These are phyloP conservation scores for Neurospora tetrasperma DNA, from an alignment of 495 filamentous ascomycete species.

Conservation along the genomic window DNA sequence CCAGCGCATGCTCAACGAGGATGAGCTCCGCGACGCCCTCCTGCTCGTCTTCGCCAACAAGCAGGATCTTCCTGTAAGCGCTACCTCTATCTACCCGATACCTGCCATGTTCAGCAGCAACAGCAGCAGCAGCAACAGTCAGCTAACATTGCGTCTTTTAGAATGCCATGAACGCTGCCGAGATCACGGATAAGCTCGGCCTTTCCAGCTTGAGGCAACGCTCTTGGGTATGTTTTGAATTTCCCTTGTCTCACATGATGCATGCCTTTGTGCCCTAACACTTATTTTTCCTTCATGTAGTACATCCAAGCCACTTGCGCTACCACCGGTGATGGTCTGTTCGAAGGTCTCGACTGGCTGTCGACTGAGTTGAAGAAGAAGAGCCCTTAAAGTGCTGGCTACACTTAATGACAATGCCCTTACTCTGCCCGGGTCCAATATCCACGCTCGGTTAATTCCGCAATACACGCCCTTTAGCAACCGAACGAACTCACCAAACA, in stretches of 20 bases:
- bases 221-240: slow-evolving; percentile 72
- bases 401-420: slow-evolving; percentile 12
- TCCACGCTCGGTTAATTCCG: slow-evolving; percentile 35
- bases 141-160: slow-evolving; percentile 29
- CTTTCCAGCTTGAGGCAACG: slow-evolving; percentile 96
- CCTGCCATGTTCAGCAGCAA: slow-evolving; percentile 4
- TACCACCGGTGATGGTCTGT: slow-evolving; percentile 98
- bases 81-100: not conserved
- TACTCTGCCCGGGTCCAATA: slow-evolving; percentile 24
- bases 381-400: slow-evolving; percentile 52
- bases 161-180: slow-evolving; percentile 99
- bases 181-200: slow-evolving; percentile 99
- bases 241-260: slow-evolving; percentile 1
- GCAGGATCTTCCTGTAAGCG: slow-evolving; percentile 94
- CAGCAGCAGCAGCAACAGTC: slow-evolving; percentile 10
- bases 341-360: slow-evolving; percentile 99
- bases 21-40: slow-evolving; percentile 94
- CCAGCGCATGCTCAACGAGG: slow-evolving; percentile 99
- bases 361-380: slow-evolving; percentile 89
- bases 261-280: not conserved
- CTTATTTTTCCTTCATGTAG: slow-evolving; percentile 37
- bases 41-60: slow-evolving; percentile 99
- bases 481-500: slow-evolving; percentile 37
- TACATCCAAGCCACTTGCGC: slow-evolving; percentile 99
- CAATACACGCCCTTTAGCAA: slow-evolving; percentile 34